Evolutionary conservation across 805 yeast genomes (phyloP).

Genomic region (Candida wancherniae): DNA sequence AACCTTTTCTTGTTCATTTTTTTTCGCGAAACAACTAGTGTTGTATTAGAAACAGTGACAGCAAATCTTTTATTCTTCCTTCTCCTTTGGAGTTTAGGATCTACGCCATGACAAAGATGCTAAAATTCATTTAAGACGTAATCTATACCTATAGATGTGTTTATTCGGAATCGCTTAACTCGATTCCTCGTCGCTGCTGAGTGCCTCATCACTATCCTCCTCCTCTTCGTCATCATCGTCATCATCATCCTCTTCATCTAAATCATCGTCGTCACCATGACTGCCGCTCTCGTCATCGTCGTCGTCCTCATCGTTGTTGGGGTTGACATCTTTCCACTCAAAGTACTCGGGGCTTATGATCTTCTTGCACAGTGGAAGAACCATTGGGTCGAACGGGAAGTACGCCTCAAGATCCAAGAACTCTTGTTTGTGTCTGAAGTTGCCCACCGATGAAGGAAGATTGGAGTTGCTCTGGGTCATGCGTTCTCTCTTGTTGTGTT

Average conservation of each 20-base stretch:
- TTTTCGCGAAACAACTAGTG: too few relatives aligned
- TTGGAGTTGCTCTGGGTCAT: conserved; percentile 41
- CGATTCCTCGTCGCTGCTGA: conserved; percentile 12
- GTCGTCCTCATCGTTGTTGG: conserved; percentile 57
- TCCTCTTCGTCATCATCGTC: conserved; percentile 15
- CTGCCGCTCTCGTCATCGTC: conserved; percentile 38
- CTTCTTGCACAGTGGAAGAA: conserved; percentile 56
- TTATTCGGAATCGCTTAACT: too few relatives aligned
- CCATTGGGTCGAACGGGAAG: conserved; percentile 92
- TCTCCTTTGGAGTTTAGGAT: too few relatives aligned
- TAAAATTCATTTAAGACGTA: too few relatives aligned
- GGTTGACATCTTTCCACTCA: conserved; percentile 64
- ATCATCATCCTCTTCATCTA: conserved; percentile 15
- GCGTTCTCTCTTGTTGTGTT: conserved; percentile 75
- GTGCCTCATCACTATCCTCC: conserved; percentile 16
- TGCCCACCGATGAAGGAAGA: conserved; percentile 30
- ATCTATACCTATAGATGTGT: too few relatives aligned
- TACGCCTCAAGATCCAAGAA: conserved; percentile 88
- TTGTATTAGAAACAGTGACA: too few relatives aligned
- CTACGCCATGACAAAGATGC: too few relatives aligned
- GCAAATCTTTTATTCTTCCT: too few relatives aligned
- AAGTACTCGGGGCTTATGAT: conserved; percentile 52
- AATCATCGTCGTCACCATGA: conserved; percentile 25
- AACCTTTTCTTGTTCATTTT: conserved; percentile 3
- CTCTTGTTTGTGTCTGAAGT: conserved; percentile 65